Evolutionary conservation across 192 early-diverging fungal genomes (phyloP).

Genomic region (Gigaspora rosea): DNA sequence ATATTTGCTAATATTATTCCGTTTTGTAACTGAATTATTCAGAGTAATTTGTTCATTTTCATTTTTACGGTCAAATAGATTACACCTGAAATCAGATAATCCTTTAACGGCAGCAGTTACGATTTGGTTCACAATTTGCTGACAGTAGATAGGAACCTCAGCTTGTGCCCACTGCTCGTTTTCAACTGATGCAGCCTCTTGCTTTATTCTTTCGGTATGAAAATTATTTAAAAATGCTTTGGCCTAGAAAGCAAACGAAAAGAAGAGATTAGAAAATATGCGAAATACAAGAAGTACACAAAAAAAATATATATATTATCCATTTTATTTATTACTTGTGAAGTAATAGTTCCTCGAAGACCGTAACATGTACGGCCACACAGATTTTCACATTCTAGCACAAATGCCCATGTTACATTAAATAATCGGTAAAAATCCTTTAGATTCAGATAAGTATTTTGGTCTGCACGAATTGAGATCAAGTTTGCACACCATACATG

Average conservation of each 20-base stretch:
- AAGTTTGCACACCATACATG: conserved; percentile 88
- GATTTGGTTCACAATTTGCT: conserved; percentile 77
- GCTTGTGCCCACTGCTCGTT: conserved; percentile 96
- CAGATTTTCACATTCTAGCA: conserved; percentile 72
- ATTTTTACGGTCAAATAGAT: conserved; percentile 8
- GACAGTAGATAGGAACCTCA: conserved; percentile 91
- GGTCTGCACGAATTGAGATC: conserved; percentile 83
- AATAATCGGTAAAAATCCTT: conserved; percentile 87
- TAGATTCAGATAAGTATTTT: conserved; percentile 84
- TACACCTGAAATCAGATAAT: conserved; percentile 47
- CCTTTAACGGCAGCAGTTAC: conserved; percentile 52
- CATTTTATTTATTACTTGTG: conserved; percentile 57
- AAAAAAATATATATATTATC: too few relatives aligned
- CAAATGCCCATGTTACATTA: conserved; percentile 79
- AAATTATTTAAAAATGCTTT: conserved; percentile 92
- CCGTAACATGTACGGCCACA: conserved; percentile 90
- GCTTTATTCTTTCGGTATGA: conserved; percentile 89
- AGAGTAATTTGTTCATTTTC: background rate
- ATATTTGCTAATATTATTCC: conserved; percentile 32
- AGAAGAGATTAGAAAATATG: background rate
- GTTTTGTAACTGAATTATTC: conserved; percentile 22
- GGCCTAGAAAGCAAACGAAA: conserved; percentile 51
- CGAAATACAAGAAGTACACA: background rate
- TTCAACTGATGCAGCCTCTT: conserved; percentile 84
- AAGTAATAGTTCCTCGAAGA: conserved; percentile 80